Evolutionary conservation across 2,329 filamentous ascomycete species (phyloP).

Genomic region (Colletotrichum chrysophilum): DNA sequence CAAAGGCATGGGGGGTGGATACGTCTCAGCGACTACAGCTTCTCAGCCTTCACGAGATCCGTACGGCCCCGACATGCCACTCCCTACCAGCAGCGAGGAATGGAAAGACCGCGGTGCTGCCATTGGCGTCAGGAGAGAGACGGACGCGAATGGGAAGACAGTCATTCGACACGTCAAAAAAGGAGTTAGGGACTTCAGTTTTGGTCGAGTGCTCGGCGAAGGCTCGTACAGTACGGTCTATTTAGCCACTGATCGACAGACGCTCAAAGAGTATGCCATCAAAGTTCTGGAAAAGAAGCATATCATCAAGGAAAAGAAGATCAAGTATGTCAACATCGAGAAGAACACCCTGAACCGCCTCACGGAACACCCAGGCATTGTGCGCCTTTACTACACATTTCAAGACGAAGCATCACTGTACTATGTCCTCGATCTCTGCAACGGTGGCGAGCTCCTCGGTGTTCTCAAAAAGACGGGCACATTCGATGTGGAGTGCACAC

Average conservation of each 20-base stretch:
- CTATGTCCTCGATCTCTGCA: conserved; percentile 94
- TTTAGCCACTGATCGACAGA: conserved; percentile 91
- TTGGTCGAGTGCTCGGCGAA: conserved; percentile 89
- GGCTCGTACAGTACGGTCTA: conserved; percentile 98
- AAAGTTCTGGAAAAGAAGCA: conserved; percentile 98
- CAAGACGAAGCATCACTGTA: conserved; percentile 96
- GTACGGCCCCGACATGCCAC: conserved; percentile 43
- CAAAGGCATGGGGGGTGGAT: conserved; percentile 68
- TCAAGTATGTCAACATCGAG: conserved; percentile 99
- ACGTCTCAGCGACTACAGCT: conserved; percentile 49
- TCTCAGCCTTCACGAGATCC: conserved; percentile 39
- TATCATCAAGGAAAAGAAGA: conserved; percentile 99
- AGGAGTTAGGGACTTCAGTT: conserved; percentile 95
- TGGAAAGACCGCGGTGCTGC: conserved; percentile 98
- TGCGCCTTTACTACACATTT: conserved; percentile 97
- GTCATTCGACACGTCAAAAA: conserved; percentile 90
- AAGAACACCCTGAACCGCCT: conserved; percentile 96
- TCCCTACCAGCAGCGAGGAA: conserved; percentile 76
- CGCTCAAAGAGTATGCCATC: conserved; percentile 94
- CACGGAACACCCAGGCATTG: conserved; percentile 95
- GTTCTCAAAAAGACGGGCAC: conserved; percentile 93
- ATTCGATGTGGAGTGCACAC: conserved; percentile 92
- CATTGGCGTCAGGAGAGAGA: conserved; percentile 79
- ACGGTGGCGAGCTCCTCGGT: conserved; percentile 88
- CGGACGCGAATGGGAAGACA: conserved; percentile 83